phyloP scores from a whole-genome alignment of 805 yeast species.

The Saccharomyces eubayanus region DNA sequence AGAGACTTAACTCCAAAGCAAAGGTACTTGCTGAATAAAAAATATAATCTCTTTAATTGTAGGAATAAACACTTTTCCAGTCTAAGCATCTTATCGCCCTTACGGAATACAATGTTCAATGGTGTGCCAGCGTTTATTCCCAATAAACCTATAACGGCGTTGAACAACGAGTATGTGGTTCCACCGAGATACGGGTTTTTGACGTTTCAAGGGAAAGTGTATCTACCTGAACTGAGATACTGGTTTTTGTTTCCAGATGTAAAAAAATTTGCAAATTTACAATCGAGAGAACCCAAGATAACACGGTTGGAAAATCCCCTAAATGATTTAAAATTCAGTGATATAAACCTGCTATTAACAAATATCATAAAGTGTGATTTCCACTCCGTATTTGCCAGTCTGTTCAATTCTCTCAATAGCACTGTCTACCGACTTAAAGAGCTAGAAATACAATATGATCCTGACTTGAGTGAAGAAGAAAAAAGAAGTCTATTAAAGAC shows the following conservation, averaged over 20 bases:
- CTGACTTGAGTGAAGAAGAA: conserved; percentile 5
- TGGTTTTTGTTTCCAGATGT: conserved; percentile 39
- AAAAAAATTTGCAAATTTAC: conserved; percentile 13
- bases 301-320: conserved; percentile 9
- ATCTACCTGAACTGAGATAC: conserved; percentile 43
- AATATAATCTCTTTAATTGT: conserved; percentile 40
- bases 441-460: conserved; percentile 20
- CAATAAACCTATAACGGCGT: conserved; percentile 33
- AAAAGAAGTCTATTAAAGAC: conserved; percentile 9
- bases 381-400: conserved; percentile 10
- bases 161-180: conserved; percentile 43
- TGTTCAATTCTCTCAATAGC: conserved; percentile 15
- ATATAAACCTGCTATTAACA: conserved; percentile 11
- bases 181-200: conserved; percentile 30
- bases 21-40: conserved; percentile 30
- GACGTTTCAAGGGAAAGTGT: conserved; percentile 36
- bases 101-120: conserved; percentile 45
- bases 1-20: conserved; percentile 23
- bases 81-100: conserved; percentile 44
- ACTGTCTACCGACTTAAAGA: conserved; percentile 25
- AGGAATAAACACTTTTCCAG: conserved; percentile 52
- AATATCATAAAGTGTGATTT: conserved; percentile 16
- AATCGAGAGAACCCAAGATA: conserved; percentile 6
- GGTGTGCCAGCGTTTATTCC: conserved; percentile 57
- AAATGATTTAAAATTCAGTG: conserved; percentile 10